These are phyloP conservation scores for Corymbia maculata DNA, from an alignment of 345 rosid genomes.

Conservation along the genomic window DNA sequence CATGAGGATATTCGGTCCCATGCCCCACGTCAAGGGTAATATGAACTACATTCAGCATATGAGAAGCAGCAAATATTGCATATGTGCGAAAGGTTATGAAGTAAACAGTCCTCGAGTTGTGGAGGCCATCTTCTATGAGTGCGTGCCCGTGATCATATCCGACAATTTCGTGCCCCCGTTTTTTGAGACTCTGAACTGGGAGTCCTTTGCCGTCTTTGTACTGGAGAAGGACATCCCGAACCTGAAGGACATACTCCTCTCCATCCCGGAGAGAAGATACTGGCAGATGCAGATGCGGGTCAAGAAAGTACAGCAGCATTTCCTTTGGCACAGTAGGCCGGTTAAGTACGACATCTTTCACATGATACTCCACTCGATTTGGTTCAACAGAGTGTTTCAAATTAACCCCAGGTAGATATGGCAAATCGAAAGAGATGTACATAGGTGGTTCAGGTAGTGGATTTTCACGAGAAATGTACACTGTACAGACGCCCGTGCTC, in stretches of 20 bases:
- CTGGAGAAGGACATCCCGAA: constrained; percentile 79
- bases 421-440: neutral
- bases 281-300: constrained; percentile 66
- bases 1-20: constrained; percentile 60
- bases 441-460: neutral
- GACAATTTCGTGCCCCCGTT: constrained; percentile 93
- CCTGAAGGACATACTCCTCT: constrained; percentile 64
- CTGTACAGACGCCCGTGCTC: neutral
- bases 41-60: constrained; percentile 59
- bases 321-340: constrained; percentile 82
- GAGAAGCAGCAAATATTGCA: constrained; percentile 95
- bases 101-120: constrained; percentile 93
- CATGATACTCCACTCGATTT: constrained; percentile 89
- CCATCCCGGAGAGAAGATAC: constrained; percentile 49
- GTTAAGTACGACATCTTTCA: constrained; percentile 77
- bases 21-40: constrained; percentile 56
- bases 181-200: constrained; percentile 77
- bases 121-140: constrained; percentile 80
- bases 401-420: constrained; percentile 11
- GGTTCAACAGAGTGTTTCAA: constrained; percentile 81
- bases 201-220: constrained; percentile 77
- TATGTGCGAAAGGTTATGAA: constrained; percentile 90
- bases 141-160: constrained; percentile 90
- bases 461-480: neutral
- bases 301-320: constrained; percentile 82